Conservation (phyloP, 176 grass and related monocot genomes). For the Calamus simplicifolius region DNA sequence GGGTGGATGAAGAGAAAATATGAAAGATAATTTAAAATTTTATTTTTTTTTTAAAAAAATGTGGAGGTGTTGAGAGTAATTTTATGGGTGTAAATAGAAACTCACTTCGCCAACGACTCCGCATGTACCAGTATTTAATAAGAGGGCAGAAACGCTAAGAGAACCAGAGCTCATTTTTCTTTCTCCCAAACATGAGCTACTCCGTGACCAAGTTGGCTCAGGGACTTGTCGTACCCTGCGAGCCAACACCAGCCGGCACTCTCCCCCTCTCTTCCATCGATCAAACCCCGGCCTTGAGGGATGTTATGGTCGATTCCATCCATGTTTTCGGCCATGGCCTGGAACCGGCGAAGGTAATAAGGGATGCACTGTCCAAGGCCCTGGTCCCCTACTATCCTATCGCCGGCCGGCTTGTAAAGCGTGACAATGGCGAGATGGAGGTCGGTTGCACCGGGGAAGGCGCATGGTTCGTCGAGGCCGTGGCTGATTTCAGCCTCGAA, state of each 20-base stretch:
- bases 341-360: slow-evolving; percentile 13
- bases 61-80: too few relatives aligned
- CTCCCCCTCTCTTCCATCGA: slow-evolving; percentile 20
- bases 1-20: too few relatives aligned
- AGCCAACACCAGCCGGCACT: slow-evolving; percentile 13
- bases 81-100: too few relatives aligned
- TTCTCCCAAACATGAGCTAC: background rate
- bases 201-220: slow-evolving; percentile 3
- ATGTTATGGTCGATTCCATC: slow-evolving; percentile 1
- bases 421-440: background rate
- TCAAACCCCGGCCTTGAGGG: background rate
- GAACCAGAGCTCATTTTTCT: too few relatives aligned
- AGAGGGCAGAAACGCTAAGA: too few relatives aligned
- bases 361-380: slow-evolving; percentile 6
- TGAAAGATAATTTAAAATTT: too few relatives aligned
- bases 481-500: slow-evolving; percentile 10
- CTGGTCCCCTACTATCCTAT: slow-evolving; percentile 32
- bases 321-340: slow-evolving; percentile 8
- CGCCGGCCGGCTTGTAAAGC: slow-evolving; percentile 17
- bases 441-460: slow-evolving; percentile 22
- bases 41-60: too few relatives aligned
- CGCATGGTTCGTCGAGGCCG: slow-evolving; percentile 14
- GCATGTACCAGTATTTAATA: too few relatives aligned
- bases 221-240: slow-evolving; percentile 8
- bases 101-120: too few relatives aligned